Conservation (phyloP, 345 rosid species). For the Hibiscus syriacus region DNA sequence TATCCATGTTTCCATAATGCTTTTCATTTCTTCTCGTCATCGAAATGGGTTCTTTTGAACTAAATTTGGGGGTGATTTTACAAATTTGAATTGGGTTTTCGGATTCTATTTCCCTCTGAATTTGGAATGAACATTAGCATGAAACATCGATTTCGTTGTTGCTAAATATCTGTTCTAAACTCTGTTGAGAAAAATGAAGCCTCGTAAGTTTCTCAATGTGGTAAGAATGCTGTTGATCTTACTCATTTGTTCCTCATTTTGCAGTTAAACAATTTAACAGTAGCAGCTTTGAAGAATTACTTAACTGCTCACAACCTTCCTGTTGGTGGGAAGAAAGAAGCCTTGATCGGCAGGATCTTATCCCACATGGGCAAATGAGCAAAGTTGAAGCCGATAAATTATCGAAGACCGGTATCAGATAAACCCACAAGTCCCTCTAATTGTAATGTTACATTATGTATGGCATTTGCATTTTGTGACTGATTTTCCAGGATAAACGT, state of each 20-base stretch:
- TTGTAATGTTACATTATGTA: no score
- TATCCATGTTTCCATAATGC: neutral
- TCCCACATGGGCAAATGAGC: constrained; percentile 57
- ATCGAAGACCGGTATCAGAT: neutral
- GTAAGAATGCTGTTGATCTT: neutral
- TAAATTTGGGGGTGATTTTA: neutral
- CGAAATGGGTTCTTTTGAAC: neutral
- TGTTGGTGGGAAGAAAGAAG: constrained; percentile 71
- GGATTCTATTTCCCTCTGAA: neutral
- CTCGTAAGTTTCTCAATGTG: neutral
- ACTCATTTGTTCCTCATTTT: neutral
- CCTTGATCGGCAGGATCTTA: constrained; percentile 58
- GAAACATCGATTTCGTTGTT: neutral
- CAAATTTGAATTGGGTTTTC: neutral
- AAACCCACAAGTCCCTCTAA: neutral
- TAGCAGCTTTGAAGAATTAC: constrained; percentile 59
- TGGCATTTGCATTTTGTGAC: neutral
- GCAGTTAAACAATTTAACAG: constrained; percentile 85
- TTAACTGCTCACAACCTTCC: constrained; percentile 57
- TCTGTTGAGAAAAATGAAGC: neutral
- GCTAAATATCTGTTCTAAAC: neutral
- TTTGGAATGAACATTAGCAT: neutral
- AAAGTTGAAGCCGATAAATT: neutral
- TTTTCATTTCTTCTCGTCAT: neutral
- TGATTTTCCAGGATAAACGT: no score